phyloP scores from a whole-genome alignment of 2,329 filamentous ascomycete genomes.

The Phaeosphaeriaceae sp. region DNA sequence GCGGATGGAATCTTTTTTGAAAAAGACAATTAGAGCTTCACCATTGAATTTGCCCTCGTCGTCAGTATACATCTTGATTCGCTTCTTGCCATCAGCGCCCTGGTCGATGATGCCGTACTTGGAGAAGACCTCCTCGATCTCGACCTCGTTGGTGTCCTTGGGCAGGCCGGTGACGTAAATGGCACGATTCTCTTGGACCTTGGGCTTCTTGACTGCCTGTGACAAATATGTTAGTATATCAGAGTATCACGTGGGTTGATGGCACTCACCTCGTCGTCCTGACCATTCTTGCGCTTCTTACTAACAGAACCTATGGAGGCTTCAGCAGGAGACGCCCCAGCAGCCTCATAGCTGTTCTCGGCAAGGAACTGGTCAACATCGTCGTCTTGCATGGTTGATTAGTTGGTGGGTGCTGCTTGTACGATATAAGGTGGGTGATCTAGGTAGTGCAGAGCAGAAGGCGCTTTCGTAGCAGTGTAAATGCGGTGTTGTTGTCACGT shows the following conservation, averaged over 20 bases:
- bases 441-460: neutral
- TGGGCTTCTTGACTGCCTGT: constrained; percentile 36
- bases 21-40: constrained; percentile 91
- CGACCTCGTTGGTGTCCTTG: constrained; percentile 75
- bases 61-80: constrained; percentile 92
- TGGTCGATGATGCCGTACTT: constrained; percentile 93
- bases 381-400: neutral
- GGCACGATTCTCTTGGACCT: constrained; percentile 74
- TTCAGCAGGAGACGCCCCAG: constrained; percentile 10
- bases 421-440: neutral
- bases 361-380: constrained; percentile 21
- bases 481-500: neutral
- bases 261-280: constrained; percentile 25
- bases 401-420: neutral
- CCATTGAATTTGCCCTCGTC: constrained; percentile 87
- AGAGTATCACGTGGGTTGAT: constrained; percentile 39
- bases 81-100: constrained; percentile 83
- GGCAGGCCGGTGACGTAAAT: constrained; percentile 92
- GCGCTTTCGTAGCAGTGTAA: neutral
- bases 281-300: constrained; percentile 36
- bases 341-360: constrained; percentile 8
- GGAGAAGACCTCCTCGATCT: constrained; percentile 84
- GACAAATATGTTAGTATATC: constrained; percentile 2
- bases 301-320: neutral
- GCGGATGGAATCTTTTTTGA: constrained; percentile 90